These are phyloP conservation scores for Pseudofabraea citricarpa DNA, from an alignment of 2,329 filamentous ascomycete genomes.

Conservation along the genomic window DNA sequence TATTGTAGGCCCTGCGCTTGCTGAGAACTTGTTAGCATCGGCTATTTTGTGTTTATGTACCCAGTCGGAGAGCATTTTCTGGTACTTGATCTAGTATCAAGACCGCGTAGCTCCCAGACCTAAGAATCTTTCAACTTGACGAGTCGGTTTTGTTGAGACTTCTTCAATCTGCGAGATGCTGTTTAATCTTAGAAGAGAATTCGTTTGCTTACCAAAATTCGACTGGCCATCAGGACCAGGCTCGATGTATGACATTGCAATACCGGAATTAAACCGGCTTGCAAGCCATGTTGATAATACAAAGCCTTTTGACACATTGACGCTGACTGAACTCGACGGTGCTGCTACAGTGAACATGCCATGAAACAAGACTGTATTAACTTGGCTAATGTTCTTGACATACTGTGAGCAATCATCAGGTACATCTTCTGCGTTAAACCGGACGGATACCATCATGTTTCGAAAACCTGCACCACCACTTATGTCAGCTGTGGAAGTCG, in stretches of 20 bases:
- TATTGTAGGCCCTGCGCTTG: constrained; percentile 1
- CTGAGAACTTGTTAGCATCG: too few species aligned
- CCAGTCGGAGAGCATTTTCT: too few species aligned
- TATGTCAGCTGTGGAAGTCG: too few species aligned
- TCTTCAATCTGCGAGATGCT: not conserved
- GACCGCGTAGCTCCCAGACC: too few species aligned
- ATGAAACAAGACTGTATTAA: not conserved
- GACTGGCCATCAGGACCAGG: too few species aligned
- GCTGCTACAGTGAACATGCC: constrained; percentile 1
- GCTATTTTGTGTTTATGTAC: too few species aligned
- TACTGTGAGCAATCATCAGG: not conserved
- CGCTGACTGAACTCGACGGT: constrained; percentile 8
- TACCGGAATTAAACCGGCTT: constrained; percentile 5
- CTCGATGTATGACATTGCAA: constrained; percentile 5
- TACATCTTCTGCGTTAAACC: not conserved
- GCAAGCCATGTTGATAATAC: constrained; percentile 13
- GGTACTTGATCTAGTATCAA: not conserved
- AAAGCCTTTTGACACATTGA: constrained; percentile 1
- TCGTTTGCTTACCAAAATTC: not conserved
- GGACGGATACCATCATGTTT: not conserved
- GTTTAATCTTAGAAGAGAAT: not conserved
- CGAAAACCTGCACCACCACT: too few species aligned
- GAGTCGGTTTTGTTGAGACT: too few species aligned
- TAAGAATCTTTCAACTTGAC: too few species aligned
- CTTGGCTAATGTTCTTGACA: too few species aligned